Evolutionary conservation across 1,139 yeast species (phyloP), one percentile per base, ranked within the genome.

Genomic region (Debaryomyces singareniensis): DNA sequence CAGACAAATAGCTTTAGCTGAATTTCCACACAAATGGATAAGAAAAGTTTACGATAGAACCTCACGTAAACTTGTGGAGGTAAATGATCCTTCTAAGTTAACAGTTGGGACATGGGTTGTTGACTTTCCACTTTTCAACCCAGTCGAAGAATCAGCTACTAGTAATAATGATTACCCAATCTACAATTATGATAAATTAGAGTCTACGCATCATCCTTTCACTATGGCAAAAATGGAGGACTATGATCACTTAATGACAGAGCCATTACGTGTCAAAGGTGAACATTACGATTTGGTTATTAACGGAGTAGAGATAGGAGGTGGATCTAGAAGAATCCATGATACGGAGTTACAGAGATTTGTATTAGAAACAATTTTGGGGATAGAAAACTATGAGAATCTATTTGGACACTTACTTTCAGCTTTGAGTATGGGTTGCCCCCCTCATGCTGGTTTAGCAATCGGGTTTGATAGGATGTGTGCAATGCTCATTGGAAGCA

Each of bases 391-490:
- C 39, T 70, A 82, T 30, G 65, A 78, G 29, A 51, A 54, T 13
- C 60, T 86, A n/a, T 91, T 91, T 61, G 95, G 95, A 0, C 99
- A 93, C 54, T 64, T 91, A 28, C 61, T 93, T 20, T 65, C 68
- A 27, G 96, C 96, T 0, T 72, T 91, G 36, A 74, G 75, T 26
- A 77, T 84, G 61, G 98, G 98, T 1, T 87, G 97, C 49, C 99
- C 99, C 0, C 98, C 99, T 0, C 99, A 91, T 59, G 96, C 97
- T 2, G 99, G 99, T 0, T 65, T 91, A 30, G 99, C 98, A 0
- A 65, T 91, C 32, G 99, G 98, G 0, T 84, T 91, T 44, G 99
- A 91, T 53, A 66, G 99, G 38, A 64, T 91, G 64, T 79, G 94
- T 47, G 94, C 98, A 2, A 86, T 91, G 89, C 53, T 91, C 23